Base-by-base conservation (phyloP, 768 basidiomycete genomes). In the Daedaleopsis nitida region DNA sequence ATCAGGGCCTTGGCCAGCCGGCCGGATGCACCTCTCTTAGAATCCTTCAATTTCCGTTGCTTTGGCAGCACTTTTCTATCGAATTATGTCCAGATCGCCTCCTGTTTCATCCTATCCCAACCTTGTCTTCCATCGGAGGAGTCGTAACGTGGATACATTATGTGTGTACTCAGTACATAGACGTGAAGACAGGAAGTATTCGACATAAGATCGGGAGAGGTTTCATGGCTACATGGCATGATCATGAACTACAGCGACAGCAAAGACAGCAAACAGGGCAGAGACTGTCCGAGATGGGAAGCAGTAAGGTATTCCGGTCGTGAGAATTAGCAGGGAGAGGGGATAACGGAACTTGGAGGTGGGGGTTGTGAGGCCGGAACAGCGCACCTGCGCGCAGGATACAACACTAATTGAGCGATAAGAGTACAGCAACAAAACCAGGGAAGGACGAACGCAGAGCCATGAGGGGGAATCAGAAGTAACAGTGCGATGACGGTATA, bases 181-280 rank as follows among this genome's bases (percentile, higher is more conserved):
- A 16, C 38, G 39, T 11, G 42, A n/a, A 51, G 24, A 35, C n/a
- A n/a, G 16, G 17, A 58, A 24, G 27, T 49, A 47, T 51, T 34
- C 19, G 39, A 43, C 17, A 55, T 27, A 21, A 58, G 39, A 55
- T 53, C 21, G 58, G 47, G 62, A 59, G 62, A 64, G 39, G 62
- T 64, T 45, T 35, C 59, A 60, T 50, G 59, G 62, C 62, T 63
- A 63, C 62, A 60, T 57, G 66, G 54, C 63, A 60, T 64, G 56
- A 58, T 65, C 59, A 58, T 61, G 59, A 50, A 58, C 47, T 67
- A 67, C 63, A 64, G 60, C 63, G 66, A 67, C 62, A 67, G 66
- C 66, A 54, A 64, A 59, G 63, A 67, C 57, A 67, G 62, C 66
- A 62, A 63, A 57, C 49, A 59, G 52, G 58, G 53, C 39, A 59